Conservation (phyloP, 495 filamentous ascomycete genomes). For the Trichoderma virens region DNA sequence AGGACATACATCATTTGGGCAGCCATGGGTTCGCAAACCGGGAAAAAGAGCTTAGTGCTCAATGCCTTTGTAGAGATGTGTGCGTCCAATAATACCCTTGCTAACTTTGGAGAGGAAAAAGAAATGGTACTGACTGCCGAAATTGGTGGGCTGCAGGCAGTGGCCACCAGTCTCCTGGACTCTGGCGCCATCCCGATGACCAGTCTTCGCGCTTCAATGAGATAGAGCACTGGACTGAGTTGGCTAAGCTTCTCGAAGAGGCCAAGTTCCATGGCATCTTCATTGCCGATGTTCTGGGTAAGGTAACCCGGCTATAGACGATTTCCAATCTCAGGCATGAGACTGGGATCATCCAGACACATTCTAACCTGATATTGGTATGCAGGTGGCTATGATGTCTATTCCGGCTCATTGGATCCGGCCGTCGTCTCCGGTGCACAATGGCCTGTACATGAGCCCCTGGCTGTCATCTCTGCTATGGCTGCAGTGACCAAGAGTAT, state of each 20-base stretch:
- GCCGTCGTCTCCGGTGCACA: slow-evolving; percentile 47
- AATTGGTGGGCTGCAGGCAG: slow-evolving; percentile 29
- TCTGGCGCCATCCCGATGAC: slow-evolving; percentile 52
- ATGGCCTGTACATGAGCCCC: slow-evolving; percentile 55
- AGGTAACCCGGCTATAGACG: background rate
- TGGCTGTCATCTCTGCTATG: slow-evolving; percentile 40
- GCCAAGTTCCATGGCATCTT: slow-evolving; percentile 59
- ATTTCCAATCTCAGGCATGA: background rate
- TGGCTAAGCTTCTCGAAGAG: slow-evolving; percentile 49
- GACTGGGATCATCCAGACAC: background rate
- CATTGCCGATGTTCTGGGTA: slow-evolving; percentile 43
- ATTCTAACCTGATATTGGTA: background rate
- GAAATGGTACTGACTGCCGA: background rate
- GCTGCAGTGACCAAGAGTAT: slow-evolving; percentile 49
- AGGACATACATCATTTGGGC: background rate
- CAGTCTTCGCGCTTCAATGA: slow-evolving; percentile 48
- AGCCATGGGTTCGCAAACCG: background rate
- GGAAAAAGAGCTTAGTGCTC: slow-evolving; percentile 8
- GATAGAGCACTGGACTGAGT: slow-evolving; percentile 47
- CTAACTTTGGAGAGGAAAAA: background rate
- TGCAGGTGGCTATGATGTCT: slow-evolving; percentile 55
- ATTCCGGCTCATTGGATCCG: slow-evolving; percentile 49
- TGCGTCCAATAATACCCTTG: background rate
- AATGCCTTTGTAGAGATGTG: slow-evolving; percentile 11
- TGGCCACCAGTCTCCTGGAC: slow-evolving; percentile 57